Percentiles rank a stretch among this genome's conserved stretches.
Conservation (phyloP, 495 filamentous ascomycete genomes). For the Podospora pseudopauciseta region DNA sequence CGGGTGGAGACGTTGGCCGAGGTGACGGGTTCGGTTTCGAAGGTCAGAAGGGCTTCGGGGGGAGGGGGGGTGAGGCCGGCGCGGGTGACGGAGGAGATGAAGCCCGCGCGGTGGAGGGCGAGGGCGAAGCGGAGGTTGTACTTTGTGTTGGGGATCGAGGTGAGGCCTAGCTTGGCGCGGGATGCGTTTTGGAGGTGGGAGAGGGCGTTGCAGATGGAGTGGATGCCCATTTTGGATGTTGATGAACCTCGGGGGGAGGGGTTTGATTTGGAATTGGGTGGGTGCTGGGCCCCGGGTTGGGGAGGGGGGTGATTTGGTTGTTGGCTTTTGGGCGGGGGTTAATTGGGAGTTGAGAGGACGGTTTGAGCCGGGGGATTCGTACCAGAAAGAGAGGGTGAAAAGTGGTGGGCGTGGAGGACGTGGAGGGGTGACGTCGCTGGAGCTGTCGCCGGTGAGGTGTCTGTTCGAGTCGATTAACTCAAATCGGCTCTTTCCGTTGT, state of each 20-base stretch:
- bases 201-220: constrained; percentile 73
- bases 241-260: neutral
- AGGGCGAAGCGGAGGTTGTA: constrained; percentile 73
- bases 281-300: neutral
- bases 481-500: constrained; percentile 18
- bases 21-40: constrained; percentile 61
- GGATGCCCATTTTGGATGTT: constrained; percentile 70
- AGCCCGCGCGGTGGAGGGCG: constrained; percentile 76
- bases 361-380: neutral
- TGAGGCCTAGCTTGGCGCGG: constrained; percentile 78
- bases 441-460: constrained; percentile 5
- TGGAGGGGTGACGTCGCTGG: neutral
- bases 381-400: neutral
- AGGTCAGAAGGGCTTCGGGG: constrained; percentile 47
- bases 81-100: constrained; percentile 77
- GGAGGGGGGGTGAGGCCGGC: constrained; percentile 66
- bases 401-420: neutral
- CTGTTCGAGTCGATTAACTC: neutral
- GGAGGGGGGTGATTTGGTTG: neutral
- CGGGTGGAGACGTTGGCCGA: constrained; percentile 71
- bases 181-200: constrained; percentile 94
- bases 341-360: neutral
- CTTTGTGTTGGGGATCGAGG: constrained; percentile 78
- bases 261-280: neutral
- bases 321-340: neutral